Conservation (phyloP, 768 basidiomycete species). For the Boletus subparvulus region DNA sequence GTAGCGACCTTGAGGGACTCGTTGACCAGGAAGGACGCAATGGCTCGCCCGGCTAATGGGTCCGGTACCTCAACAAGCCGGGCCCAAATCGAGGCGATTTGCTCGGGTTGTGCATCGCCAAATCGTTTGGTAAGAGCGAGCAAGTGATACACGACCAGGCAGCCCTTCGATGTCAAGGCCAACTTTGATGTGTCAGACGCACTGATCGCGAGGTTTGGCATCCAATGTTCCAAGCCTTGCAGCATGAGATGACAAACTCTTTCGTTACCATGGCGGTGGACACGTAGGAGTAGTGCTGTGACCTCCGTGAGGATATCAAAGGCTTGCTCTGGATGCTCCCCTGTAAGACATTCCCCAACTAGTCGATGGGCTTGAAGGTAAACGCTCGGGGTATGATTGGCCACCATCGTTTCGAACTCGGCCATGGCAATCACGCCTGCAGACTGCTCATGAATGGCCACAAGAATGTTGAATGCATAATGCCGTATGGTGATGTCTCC, state of each 20-base stretch:
- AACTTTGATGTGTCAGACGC: constrained; percentile 46
- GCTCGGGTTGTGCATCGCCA: constrained; percentile 71
- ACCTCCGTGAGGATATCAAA: constrained; percentile 67
- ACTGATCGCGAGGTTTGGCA: constrained; percentile 59
- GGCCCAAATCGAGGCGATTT: constrained; percentile 76
- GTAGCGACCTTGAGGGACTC: constrained; percentile 85
- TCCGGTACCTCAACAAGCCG: constrained; percentile 72
- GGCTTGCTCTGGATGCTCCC: constrained; percentile 68
- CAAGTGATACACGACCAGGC: constrained; percentile 72
- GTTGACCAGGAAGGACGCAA: constrained; percentile 81
- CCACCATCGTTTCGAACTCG: constrained; percentile 70
- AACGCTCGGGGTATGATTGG: constrained; percentile 69
- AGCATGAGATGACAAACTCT: constrained; percentile 61
- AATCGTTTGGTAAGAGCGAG: constrained; percentile 81
- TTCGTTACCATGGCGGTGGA: constrained; percentile 50
- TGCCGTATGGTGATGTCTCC: constrained; percentile 59
- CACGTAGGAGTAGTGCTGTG: constrained; percentile 66
- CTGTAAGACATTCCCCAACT: constrained; percentile 75
- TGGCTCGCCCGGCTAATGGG: constrained; percentile 72
- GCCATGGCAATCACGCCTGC: constrained; percentile 68
- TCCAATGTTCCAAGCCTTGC: constrained; percentile 83
- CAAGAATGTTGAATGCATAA: constrained; percentile 77
- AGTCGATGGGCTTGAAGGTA: constrained; percentile 80
- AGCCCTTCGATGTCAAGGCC: constrained; percentile 45
- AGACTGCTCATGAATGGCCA: constrained; percentile 65